Base-by-base conservation (phyloP, 208 protist genomes). In the Plasmodiophora brassicae region DNA sequence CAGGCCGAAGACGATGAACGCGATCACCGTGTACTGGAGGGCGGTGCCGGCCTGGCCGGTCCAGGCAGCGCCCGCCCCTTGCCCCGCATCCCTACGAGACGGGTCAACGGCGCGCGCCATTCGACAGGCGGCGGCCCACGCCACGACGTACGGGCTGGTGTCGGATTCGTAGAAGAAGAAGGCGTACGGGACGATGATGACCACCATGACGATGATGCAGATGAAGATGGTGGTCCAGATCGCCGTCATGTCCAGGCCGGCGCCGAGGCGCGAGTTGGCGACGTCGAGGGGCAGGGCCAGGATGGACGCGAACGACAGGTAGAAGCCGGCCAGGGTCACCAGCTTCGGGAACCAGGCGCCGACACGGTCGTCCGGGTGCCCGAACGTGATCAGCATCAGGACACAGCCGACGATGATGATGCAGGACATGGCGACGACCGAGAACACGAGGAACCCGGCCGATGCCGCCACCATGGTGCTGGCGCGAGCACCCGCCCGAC, bases 111-210 rank as follows among this genome's bases (percentile, higher is more conserved):
- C 5, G 41, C n/a, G 32, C 32, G n/a, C 10, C 20, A 78, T 78
- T 78, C 10, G 20, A 32, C 14, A 78, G n/a, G 5, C 5, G n/a
- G n/a, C n/a, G n/a, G n/a, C n/a, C n/a, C n/a, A n/a, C n/a, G n/a
- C n/a, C n/a, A 78, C 41, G 10, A 53, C 84, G n/a, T 86, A 86
- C 84, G 84, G 84, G 28, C 43, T 65, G 84, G 28, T 86, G 28
- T 86, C 84, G 14, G 45, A 71, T 57, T 86, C 84, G 28, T 86
- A 86, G 50, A 71, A 86, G 50, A 86, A 86, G 28, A 71, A 86
- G 35, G 84, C 84, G n/a, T 71, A 86, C 5, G 84, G 84, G 1
- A 86, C 28, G 5, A 86, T 44, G n/a, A 86, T 28, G 84, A 44
- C 36, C 35, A 86, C 45, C 35, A 54, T 35, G 5, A 44, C 50